A percentile compares a stretch with the other conserved stretches of the same genome.
These are phyloP conservation scores for Candida labiduridarum DNA, from an alignment of 1,139 yeast species.

Conservation along the genomic window DNA sequence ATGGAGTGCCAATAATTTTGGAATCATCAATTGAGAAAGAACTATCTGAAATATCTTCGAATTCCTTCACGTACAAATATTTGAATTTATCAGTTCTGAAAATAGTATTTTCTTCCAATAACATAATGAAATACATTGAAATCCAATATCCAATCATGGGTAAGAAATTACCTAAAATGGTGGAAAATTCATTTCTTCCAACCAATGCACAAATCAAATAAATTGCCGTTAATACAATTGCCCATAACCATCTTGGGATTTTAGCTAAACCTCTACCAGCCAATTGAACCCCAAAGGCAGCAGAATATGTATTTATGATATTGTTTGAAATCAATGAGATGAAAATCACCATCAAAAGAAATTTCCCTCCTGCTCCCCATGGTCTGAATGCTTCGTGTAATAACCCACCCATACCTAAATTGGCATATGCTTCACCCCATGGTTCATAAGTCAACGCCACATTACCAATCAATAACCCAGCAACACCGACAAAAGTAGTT, in stretches of 20 bases:
- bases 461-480: conserved; percentile 72
- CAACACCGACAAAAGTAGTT: conserved; percentile 74
- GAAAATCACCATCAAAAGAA: conserved; percentile 67
- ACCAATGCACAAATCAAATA: conserved; percentile 72
- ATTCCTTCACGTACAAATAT: conserved; percentile 57
- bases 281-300: conserved; percentile 78
- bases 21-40: neutral
- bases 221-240: conserved; percentile 62
- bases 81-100: conserved; percentile 60
- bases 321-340: conserved; percentile 80
- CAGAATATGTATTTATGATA: conserved; percentile 75
- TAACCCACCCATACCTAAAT: conserved; percentile 78
- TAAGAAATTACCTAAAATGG: conserved; percentile 80
- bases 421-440: conserved; percentile 61
- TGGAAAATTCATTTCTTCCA: conserved; percentile 75
- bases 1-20: conserved; percentile 7
- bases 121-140: conserved; percentile 72
- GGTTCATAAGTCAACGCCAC: conserved; percentile 63
- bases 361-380: conserved; percentile 84
- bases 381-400: conserved; percentile 66
- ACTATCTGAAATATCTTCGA: conserved; percentile 28
- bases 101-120: conserved; percentile 73
- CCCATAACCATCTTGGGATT: conserved; percentile 82
- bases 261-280: conserved; percentile 62
- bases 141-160: conserved; percentile 97